Evolutionary conservation across 495 filamentous ascomycete genomes (phyloP).

Genomic region (Aspergillus egyptiacus): DNA sequence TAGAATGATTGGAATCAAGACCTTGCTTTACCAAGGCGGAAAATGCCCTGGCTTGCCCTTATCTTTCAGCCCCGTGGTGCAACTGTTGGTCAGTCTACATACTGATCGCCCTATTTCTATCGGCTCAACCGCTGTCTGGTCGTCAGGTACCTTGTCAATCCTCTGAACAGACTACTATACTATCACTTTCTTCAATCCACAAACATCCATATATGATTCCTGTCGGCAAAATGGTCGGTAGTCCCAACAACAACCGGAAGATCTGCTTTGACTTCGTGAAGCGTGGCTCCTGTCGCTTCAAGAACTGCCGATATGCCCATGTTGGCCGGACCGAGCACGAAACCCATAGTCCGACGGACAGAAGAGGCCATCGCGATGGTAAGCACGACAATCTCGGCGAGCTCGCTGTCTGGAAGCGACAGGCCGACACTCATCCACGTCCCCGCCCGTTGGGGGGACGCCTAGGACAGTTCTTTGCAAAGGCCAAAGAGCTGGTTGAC

Average conservation of each 20-base stretch:
- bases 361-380: conserved; percentile 1
- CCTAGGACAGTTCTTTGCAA: conserved; percentile 3
- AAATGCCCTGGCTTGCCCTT: no score
- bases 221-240: conserved; percentile 7
- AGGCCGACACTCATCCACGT: not conserved
- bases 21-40: no score
- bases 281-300: conserved; percentile 14
- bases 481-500: conserved; percentile 20
- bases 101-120: no score
- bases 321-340: conserved; percentile 9
- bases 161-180: no score
- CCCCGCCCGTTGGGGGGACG: conserved; percentile 6
- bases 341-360: conserved; percentile 7
- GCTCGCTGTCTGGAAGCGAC: conserved; percentile 12
- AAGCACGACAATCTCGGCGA: not conserved
- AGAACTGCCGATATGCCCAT: conserved; percentile 13
- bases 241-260: conserved; percentile 7
- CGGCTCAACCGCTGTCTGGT: no score
- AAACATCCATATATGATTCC: conserved; percentile 8
- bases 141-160: no score
- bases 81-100: no score
- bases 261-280: conserved; percentile 15
- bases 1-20: no score
- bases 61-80: no score
- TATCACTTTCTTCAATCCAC: no score